Conservation (phyloP, 2,329 filamentous ascomycete species). For the Colletotrichum sublineola region DNA sequence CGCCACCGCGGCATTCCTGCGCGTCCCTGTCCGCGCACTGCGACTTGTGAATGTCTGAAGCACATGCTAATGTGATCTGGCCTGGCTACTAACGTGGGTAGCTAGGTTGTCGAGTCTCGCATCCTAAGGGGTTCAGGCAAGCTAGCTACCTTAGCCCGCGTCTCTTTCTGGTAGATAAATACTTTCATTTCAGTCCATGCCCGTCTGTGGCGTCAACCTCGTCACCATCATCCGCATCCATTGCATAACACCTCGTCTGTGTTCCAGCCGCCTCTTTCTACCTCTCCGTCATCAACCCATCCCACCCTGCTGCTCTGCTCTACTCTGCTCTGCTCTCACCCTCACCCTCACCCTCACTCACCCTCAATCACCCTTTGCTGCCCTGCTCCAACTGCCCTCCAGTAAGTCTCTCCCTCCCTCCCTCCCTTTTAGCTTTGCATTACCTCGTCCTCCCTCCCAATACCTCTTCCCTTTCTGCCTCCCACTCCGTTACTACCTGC, state of each 20-base stretch:
- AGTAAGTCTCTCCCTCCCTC: constrained; percentile 4
- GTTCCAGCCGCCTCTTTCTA: constrained; percentile 26
- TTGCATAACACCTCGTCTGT: constrained; percentile 30
- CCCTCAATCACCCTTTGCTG: not conserved
- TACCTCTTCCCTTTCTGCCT: constrained; percentile 9
- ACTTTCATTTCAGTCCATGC: constrained; percentile 41
- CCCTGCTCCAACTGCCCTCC: not conserved
- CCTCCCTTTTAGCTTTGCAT: constrained; percentile 34
- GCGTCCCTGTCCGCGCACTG: constrained; percentile 30
- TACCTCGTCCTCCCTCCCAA: constrained; percentile 22
- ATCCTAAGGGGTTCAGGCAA: constrained; percentile 36
- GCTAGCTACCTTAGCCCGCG: constrained; percentile 14
- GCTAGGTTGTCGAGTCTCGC: constrained; percentile 6
- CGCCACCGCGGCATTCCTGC: constrained; percentile 39
- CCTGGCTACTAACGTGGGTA: constrained; percentile 6
- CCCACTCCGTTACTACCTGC: not conserved
- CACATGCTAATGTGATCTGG: constrained; percentile 26
- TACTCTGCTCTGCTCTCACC: not conserved
- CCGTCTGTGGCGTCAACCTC: constrained; percentile 39
- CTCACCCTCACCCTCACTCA: not conserved
- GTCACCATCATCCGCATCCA: constrained; percentile 33
- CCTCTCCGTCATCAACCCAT: constrained; percentile 8
- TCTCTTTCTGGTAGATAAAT: constrained; percentile 34
- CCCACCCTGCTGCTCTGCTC: not conserved
- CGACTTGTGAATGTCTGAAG: constrained; percentile 29